phyloP scores from a whole-genome alignment of 345 rosid species.

The Citrus unshiu region DNA sequence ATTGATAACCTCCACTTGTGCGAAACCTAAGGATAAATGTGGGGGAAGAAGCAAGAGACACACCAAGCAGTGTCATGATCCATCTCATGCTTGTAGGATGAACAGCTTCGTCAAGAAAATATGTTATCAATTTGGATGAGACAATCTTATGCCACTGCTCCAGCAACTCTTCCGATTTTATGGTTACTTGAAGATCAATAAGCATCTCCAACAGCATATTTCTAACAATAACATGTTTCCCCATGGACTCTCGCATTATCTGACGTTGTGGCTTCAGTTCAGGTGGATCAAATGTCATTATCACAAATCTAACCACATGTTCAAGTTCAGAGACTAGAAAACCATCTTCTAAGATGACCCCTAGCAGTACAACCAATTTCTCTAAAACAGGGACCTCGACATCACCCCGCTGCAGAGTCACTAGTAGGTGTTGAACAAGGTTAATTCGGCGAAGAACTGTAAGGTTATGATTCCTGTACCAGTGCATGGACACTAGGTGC shows the following conservation, averaged over 20 bases:
- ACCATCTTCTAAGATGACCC: slow-evolving; percentile 98
- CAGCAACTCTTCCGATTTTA: slow-evolving; percentile 85
- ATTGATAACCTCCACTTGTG: slow-evolving; percentile 92
- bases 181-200: slow-evolving; percentile 97
- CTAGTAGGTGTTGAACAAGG: slow-evolving; percentile 93
- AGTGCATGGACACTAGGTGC: slow-evolving; percentile 98
- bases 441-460: slow-evolving; percentile 89
- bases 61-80: slow-evolving; percentile 99
- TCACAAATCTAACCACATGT: slow-evolving; percentile 90
- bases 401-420: slow-evolving; percentile 97
- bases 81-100: slow-evolving; percentile 99
- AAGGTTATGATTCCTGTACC: slow-evolving; percentile 99
- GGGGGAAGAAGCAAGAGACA: slow-evolving; percentile 86
- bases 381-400: slow-evolving; percentile 98
- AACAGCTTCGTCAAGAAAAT: slow-evolving; percentile 98
- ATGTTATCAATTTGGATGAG: slow-evolving; percentile 91
- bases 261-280: slow-evolving; percentile 69
- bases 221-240: slow-evolving; percentile 97
- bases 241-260: slow-evolving; percentile 80
- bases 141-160: slow-evolving; percentile 99
- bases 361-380: slow-evolving; percentile 91
- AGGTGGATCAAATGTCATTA: slow-evolving; percentile 98
- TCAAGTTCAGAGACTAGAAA: slow-evolving; percentile 94
- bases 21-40: slow-evolving; percentile 94
- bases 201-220: slow-evolving; percentile 99